A percentile compares a stretch with the other conserved stretches of the same genome.
Conservation (phyloP, 2,329 filamentous ascomycete genomes). For the Lecanoromycetidae sp. region DNA sequence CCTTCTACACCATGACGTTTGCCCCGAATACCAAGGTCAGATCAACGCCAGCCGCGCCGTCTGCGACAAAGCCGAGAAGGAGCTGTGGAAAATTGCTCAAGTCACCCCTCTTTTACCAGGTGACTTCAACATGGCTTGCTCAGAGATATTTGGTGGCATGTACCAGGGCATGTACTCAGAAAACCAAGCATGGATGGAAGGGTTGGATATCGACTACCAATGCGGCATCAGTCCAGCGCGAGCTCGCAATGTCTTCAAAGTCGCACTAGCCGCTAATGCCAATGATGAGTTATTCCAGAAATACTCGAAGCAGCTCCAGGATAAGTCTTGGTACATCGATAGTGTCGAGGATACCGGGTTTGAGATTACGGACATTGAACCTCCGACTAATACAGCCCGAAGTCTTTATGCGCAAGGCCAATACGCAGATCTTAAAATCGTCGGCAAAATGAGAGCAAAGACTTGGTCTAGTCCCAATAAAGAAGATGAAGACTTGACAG, state of each 20-base stretch:
- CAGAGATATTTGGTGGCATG: conserved; percentile 46
- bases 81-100: conserved; percentile 50
- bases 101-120: conserved; percentile 53
- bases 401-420: conserved; percentile 36
- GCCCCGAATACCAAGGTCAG: conserved; percentile 62
- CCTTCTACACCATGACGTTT: conserved; percentile 70
- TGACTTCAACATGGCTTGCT: conserved; percentile 65
- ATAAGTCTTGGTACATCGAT: conserved; percentile 30
- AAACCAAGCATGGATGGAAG: conserved; percentile 31
- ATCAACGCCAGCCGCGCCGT: conserved; percentile 53
- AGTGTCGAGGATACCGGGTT: conserved; percentile 43
- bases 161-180: conserved; percentile 32
- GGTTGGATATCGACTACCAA: conserved; percentile 19
- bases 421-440: conserved; percentile 34
- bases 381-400: conserved; percentile 33
- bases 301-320: conserved; percentile 28
- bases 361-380: conserved; percentile 45
- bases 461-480: conserved; percentile 36
- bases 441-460: conserved; percentile 43
- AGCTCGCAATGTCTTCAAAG: conserved; percentile 39
- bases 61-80: conserved; percentile 53
- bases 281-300: conserved; percentile 27
- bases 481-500: conserved; percentile 28
- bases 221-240: conserved; percentile 34
- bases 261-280: conserved; percentile 38